These are phyloP conservation scores for Xylariaceae sp. DNA, from an alignment of 2,329 filamentous ascomycete species.

Conservation along the genomic window DNA sequence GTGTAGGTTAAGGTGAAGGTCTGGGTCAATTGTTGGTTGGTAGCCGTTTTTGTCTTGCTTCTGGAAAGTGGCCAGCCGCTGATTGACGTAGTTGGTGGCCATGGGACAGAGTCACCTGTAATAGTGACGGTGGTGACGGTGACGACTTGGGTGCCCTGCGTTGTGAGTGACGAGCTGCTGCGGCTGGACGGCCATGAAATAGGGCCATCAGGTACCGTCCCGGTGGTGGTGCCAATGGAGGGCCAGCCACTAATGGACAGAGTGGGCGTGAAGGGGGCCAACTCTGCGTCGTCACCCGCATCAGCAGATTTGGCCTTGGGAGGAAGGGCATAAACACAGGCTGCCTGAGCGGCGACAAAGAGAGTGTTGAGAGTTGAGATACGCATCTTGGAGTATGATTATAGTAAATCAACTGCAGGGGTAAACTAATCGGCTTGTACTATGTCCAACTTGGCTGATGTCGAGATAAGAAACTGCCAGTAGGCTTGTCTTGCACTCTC, in stretches of 20 bases:
- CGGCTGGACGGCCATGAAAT: constrained; percentile 2
- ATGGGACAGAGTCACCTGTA: constrained; percentile 26
- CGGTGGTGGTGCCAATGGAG: not conserved
- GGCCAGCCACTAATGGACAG: constrained; percentile 24
- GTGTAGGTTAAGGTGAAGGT: constrained; percentile 27
- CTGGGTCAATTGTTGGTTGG: constrained; percentile 20
- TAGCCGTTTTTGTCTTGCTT: constrained; percentile 5
- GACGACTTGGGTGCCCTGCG: constrained; percentile 7
- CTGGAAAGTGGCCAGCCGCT: constrained; percentile 19
- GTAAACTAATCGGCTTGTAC: not conserved
- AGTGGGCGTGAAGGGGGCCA: constrained; percentile 14
- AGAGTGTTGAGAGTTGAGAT: constrained; percentile 11
- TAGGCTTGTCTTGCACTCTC: not conserved
- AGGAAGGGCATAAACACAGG: constrained; percentile 22
- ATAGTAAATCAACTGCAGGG: not conserved
- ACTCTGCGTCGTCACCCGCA: constrained; percentile 4
- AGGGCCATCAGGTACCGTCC: not conserved
- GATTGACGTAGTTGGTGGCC: constrained; percentile 16
- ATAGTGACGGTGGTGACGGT: constrained; percentile 29
- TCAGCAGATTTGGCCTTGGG: constrained; percentile 11
- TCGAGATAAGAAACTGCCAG: not conserved
- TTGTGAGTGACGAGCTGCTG: constrained; percentile 15
- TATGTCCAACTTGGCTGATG: constrained; percentile 4
- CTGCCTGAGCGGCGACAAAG: constrained; percentile 23
- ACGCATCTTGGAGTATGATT: constrained; percentile 23